phyloP scores from a whole-genome alignment of 2,329 filamentous ascomycete species.

The Calonectria montana region DNA sequence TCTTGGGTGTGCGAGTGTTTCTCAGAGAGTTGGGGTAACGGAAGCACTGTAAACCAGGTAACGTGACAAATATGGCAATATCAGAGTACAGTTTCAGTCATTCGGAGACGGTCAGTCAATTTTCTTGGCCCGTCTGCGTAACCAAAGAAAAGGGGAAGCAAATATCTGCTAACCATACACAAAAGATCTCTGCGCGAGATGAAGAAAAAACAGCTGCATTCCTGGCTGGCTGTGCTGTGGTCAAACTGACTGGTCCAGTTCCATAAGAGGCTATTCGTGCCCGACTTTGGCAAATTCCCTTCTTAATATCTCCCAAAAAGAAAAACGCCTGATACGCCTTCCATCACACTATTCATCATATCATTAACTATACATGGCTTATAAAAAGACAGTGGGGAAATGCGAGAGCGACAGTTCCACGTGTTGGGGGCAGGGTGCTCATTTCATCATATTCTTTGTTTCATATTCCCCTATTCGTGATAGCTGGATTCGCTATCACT shows the following conservation, averaged over 20 bases:
- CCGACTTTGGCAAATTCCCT: constrained; percentile 21
- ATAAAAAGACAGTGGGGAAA: constrained; percentile 5
- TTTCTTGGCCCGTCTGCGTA: neutral
- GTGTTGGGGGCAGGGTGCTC: neutral
- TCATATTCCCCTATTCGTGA: neutral
- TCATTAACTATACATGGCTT: constrained; percentile 29
- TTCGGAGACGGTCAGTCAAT: neutral
- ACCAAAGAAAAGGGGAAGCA: neutral
- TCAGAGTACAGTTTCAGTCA: neutral
- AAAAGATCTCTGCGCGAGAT: neutral
- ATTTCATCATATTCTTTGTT: neutral
- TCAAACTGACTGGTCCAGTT: constrained; percentile 21
- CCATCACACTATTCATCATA: constrained; percentile 14
- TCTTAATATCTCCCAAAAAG: neutral
- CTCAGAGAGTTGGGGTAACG: neutral
- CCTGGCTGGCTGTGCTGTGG: neutral
- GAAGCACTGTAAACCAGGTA: neutral
- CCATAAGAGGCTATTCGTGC: neutral
- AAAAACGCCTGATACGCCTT: constrained; percentile 32
- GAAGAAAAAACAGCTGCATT: constrained; percentile 13
- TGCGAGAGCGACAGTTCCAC: neutral
- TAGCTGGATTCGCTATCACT: neutral
- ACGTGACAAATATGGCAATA: neutral
- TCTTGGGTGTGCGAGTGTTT: neutral
- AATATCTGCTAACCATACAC: neutral